Evolutionary conservation across 179 eudicot genomes (phyloP).

Genomic region (Beta corolliflora): DNA sequence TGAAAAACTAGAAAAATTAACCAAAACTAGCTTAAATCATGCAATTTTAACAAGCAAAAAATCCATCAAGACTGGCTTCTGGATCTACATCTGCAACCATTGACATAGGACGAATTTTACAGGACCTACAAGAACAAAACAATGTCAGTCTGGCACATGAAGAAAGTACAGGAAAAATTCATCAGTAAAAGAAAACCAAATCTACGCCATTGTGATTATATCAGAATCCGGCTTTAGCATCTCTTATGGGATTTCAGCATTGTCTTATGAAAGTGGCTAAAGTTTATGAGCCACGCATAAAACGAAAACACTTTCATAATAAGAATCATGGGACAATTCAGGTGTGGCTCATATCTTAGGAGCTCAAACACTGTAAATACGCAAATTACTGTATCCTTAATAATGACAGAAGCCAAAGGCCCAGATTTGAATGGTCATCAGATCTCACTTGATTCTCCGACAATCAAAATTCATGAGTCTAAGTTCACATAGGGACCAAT

Average conservation of each 20-base stretch:
- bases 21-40: background rate
- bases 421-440: background rate
- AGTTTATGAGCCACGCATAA: background rate
- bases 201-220: background rate
- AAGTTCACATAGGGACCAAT: background rate
- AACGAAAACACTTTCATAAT: background rate
- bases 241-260: background rate
- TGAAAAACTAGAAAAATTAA: background rate
- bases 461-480: background rate
- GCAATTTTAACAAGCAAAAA: background rate
- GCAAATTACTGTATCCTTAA: background rate
- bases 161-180: background rate
- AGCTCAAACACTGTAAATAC: background rate
- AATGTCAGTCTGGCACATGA: background rate
- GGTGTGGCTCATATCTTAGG: background rate
- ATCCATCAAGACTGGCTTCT: background rate
- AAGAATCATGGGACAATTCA: background rate
- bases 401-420: background rate
- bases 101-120: background rate
- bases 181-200: background rate
- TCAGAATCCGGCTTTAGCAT: background rate
- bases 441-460: background rate
- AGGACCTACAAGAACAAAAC: slow-evolving; percentile 3
- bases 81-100: slow-evolving; percentile 11
- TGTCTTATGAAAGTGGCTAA: background rate